A percentile compares a stretch with the other conserved stretches of the same genome.
phyloP scores from a whole-genome alignment of 768 basidiomycete genomes.

The Boletus reticuloceps region DNA sequence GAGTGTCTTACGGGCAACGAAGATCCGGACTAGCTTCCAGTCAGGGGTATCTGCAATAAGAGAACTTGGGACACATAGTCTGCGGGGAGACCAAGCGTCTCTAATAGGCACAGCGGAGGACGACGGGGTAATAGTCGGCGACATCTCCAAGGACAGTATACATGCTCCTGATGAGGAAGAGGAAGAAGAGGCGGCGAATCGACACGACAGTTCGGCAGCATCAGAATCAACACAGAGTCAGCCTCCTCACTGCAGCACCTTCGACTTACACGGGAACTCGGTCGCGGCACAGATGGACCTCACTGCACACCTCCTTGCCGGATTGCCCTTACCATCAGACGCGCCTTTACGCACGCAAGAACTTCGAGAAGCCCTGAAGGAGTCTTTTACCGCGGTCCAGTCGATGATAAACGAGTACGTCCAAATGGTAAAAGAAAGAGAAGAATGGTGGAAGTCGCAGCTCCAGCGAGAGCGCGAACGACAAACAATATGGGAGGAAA shows the following conservation, averaged over 20 bases:
- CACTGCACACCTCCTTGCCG: conserved; percentile 59
- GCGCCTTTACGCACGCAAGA: conserved; percentile 28
- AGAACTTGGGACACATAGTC: conserved; percentile 24
- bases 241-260: conserved; percentile 58
- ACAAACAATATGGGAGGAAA: conserved; percentile 85
- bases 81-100: conserved; percentile 25
- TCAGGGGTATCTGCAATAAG: conserved; percentile 23
- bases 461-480: conserved; percentile 63
- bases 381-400: conserved; percentile 57
- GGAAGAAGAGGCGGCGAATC: conserved; percentile 31
- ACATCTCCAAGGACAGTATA: conserved; percentile 16
- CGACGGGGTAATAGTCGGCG: not conserved
- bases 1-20: conserved; percentile 33
- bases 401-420: conserved; percentile 64
- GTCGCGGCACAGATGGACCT: conserved; percentile 77
- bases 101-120: conserved; percentile 23
- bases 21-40: conserved; percentile 31
- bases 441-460: conserved; percentile 71
- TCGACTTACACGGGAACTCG: conserved; percentile 69
- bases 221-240: conserved; percentile 37
- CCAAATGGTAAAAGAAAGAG: conserved; percentile 71
- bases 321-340: conserved; percentile 36
- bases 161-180: conserved; percentile 30
- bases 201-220: conserved; percentile 46
- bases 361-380: conserved; percentile 53